These are phyloP conservation scores for Leishmania martiniquensis DNA, from an alignment of 208 protist genomes.

Conservation along the genomic window DNA sequence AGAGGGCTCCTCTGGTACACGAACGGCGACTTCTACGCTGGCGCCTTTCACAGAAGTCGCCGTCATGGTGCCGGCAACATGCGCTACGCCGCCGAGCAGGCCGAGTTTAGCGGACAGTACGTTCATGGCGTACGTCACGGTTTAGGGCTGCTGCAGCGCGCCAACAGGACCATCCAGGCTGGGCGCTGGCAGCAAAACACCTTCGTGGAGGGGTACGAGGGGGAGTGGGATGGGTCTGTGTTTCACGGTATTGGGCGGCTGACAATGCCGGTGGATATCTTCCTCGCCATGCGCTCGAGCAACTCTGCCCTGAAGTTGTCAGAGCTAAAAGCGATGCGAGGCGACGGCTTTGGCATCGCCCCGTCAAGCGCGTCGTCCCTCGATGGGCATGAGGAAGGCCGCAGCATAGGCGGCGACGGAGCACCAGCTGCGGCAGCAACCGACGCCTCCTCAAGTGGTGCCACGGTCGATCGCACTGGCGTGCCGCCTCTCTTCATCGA, in stretches of 20 bases:
- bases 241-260: slow-evolving; percentile 80
- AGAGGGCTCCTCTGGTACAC: slow-evolving; percentile 82
- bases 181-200: slow-evolving; percentile 63
- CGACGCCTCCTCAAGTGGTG: not conserved
- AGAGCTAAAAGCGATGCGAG: slow-evolving; percentile 17
- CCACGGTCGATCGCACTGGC: not conserved
- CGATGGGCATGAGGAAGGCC: slow-evolving; percentile 1
- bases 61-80: slow-evolving; percentile 81
- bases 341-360: not conserved
- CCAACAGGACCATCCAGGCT: slow-evolving; percentile 60
- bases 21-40: slow-evolving; percentile 85
- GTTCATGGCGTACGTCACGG: slow-evolving; percentile 64
- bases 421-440: not conserved
- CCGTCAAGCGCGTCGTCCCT: not conserved
- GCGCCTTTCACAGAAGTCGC: slow-evolving; percentile 62
- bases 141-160: slow-evolving; percentile 58
- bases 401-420: not conserved
- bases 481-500: slow-evolving; percentile 44
- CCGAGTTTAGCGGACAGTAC: slow-evolving; percentile 84
- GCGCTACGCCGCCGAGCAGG: slow-evolving; percentile 56
- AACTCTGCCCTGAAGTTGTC: slow-evolving; percentile 25
- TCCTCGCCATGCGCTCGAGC: slow-evolving; percentile 30
- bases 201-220: slow-evolving; percentile 86
- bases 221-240: slow-evolving; percentile 76
- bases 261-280: slow-evolving; percentile 46